Percentiles rank a stretch among this genome's conserved stretches.
phyloP scores from a whole-genome alignment of 2,329 filamentous ascomycete genomes.

The Stagonosporopsis vannaccii region DNA sequence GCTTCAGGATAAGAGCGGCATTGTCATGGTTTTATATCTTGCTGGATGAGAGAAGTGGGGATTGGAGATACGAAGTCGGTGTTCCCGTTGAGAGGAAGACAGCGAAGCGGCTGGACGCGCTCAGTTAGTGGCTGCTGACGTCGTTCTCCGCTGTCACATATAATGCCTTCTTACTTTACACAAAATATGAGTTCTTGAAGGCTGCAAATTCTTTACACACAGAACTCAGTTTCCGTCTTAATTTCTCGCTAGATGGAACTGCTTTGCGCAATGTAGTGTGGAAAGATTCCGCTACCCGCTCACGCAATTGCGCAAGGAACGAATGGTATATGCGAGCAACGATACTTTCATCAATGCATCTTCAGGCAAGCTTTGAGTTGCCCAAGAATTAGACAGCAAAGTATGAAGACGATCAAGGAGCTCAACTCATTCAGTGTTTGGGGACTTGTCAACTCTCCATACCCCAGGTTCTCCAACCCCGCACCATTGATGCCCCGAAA shows the following conservation, averaged over 20 bases:
- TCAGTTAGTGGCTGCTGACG: neutral
- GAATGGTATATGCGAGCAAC: neutral
- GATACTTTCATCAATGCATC: neutral
- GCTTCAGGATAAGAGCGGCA: slow-evolving; percentile 5
- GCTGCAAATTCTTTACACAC: neutral
- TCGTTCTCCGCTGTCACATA: neutral
- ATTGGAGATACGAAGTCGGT: slow-evolving; percentile 5
- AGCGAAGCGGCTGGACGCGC: slow-evolving; percentile 1
- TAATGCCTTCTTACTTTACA: neutral
- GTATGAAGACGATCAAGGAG: neutral
- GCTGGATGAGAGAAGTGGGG: neutral
- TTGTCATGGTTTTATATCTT: neutral
- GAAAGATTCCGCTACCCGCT: neutral
- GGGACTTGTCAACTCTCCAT: neutral
- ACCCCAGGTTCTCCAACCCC: slow-evolving; percentile 22
- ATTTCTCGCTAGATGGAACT: neutral
- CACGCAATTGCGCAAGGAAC: neutral
- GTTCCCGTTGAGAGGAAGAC: neutral
- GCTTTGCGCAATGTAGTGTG: neutral
- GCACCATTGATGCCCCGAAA: slow-evolving; percentile 25
- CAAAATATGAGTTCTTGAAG: neutral
- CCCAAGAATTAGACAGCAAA: neutral
- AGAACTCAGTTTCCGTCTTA: neutral
- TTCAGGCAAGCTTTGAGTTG: slow-evolving; percentile 1
- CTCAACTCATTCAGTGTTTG: neutral